These are phyloP conservation scores for Blumeria graminis DNA, from an alignment of 2,329 filamentous ascomycete genomes.

Conservation along the genomic window DNA sequence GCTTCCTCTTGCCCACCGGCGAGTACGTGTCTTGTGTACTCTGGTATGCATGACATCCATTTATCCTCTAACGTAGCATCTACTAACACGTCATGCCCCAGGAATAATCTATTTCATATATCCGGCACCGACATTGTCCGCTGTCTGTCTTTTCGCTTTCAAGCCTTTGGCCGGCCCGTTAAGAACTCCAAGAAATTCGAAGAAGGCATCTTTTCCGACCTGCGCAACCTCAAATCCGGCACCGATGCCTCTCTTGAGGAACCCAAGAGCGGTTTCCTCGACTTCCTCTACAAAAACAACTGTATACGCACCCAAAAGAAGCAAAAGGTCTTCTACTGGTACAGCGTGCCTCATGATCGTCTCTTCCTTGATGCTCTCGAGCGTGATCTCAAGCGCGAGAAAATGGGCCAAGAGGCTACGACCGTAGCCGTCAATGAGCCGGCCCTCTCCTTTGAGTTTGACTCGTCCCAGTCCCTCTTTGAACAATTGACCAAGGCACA, in stretches of 20 bases:
- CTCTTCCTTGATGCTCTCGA: slow-evolving; percentile 94
- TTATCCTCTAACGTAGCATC: not conserved
- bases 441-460: slow-evolving; percentile 93
- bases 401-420: slow-evolving; percentile 96
- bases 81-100: slow-evolving; percentile 13
- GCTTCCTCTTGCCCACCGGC: slow-evolving; percentile 85
- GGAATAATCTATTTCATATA: slow-evolving; percentile 98
- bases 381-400: slow-evolving; percentile 92
- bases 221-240: slow-evolving; percentile 93
- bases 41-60: slow-evolving; percentile 29
- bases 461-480: slow-evolving; percentile 95
- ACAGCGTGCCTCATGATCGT: slow-evolving; percentile 92
- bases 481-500: slow-evolving; percentile 98
- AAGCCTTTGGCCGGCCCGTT: slow-evolving; percentile 90
- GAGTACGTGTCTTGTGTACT: slow-evolving; percentile 98
- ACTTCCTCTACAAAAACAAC: slow-evolving; percentile 99
- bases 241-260: slow-evolving; percentile 96
- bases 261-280: slow-evolving; percentile 92
- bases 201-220: slow-evolving; percentile 95
- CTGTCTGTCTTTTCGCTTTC: slow-evolving; percentile 93
- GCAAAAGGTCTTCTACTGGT: slow-evolving; percentile 99
- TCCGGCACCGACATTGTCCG: slow-evolving; percentile 96
- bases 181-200: slow-evolving; percentile 99
- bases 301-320: slow-evolving; percentile 99
- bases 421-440: slow-evolving; percentile 94